Evolutionary conservation across 2,329 filamentous ascomycete genomes (phyloP), one percentile per base, ranked within the genome.

Genomic region (Stagonosporopsis chrysanthemi): DNA sequence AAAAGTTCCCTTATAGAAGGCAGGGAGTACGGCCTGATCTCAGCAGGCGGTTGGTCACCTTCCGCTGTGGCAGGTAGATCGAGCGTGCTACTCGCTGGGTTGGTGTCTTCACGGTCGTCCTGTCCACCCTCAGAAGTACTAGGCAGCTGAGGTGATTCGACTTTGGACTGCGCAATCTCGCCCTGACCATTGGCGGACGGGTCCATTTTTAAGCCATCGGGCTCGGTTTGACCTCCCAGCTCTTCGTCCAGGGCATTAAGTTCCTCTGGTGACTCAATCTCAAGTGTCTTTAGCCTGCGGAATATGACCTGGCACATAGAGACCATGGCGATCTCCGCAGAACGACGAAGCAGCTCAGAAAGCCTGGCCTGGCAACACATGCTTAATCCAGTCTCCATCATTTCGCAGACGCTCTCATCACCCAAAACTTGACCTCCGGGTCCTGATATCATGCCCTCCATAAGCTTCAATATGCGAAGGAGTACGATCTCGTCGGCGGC

Each of bases 271-370:
- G 88, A 85, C 71, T 93, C 89, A 43, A 90, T 84, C 68, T 96
- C 91, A 7, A 98, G 81, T 63, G 93, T 88, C 75, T 96, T 97
- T 49, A 99, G 80, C 58, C 96, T 88, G 76, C 93, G 90, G 74
- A 99, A 99, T 69, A 99, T 97, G 64, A 97, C 92, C 78, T 99
- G 95, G 73, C 95, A 98, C 95, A 99, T 99, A 65, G 92, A 91
- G 42, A 98, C 91, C 93, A 99, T 97, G 52, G 92, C 90, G 71
- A 96, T 95, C 77, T 99, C 95, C 2, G 95, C 95, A 19, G 93
- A 96, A 62, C 93, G 86, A 62, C 94, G 87, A 52, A 99, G 81
- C 4, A 98, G 88, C 68, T 97, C 93, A 9, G 93, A 97, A 60
- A 98, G 88, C 52, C 94, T 87, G 52, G 91, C 87, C 72, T 98